A percentile compares a stretch with the other conserved stretches of the same genome.
Conservation (phyloP, 1,139 yeast species). For the Kodamaea plutei region DNA sequence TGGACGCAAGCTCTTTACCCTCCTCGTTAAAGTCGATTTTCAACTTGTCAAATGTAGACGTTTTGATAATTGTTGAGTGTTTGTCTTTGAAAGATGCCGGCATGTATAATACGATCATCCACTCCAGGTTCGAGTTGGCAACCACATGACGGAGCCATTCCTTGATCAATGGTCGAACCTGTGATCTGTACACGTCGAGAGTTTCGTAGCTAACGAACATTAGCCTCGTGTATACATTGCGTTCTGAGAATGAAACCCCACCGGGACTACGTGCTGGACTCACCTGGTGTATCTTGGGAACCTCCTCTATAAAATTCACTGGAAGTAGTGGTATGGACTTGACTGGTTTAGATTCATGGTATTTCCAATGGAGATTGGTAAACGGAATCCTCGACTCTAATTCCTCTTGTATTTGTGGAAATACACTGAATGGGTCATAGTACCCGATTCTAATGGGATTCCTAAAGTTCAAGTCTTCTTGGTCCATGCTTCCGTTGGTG, state of each 20-base stretch:
- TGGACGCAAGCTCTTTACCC: conserved; percentile 26
- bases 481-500: too few relatives aligned
- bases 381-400: conserved; percentile 51
- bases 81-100: conserved; percentile 45
- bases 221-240: conserved; percentile 58
- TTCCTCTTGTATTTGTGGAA: conserved; percentile 49
- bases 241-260: conserved; percentile 8
- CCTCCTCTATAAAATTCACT: conserved; percentile 59
- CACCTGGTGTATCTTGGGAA: conserved; percentile 30
- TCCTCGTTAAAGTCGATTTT: conserved; percentile 56
- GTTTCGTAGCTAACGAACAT: conserved; percentile 67
- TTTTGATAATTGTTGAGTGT: conserved; percentile 41
- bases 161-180: conserved; percentile 72
- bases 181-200: conserved; percentile 70
- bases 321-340: conserved; percentile 66
- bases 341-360: conserved; percentile 49
- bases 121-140: conserved; percentile 44
- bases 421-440: conserved; percentile 81
- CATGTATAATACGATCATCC: conserved; percentile 59
- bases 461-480: conserved; percentile 15
- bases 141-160: conserved; percentile 71
- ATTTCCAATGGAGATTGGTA: conserved; percentile 77
- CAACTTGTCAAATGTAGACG: conserved; percentile 62
- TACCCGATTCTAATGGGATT: conserved; percentile 54
- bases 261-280: neutral